Percentiles rank a stretch among this genome's conserved stretches.
Conservation (phyloP, 1,139 yeast genomes). For the Candida anutae region DNA sequence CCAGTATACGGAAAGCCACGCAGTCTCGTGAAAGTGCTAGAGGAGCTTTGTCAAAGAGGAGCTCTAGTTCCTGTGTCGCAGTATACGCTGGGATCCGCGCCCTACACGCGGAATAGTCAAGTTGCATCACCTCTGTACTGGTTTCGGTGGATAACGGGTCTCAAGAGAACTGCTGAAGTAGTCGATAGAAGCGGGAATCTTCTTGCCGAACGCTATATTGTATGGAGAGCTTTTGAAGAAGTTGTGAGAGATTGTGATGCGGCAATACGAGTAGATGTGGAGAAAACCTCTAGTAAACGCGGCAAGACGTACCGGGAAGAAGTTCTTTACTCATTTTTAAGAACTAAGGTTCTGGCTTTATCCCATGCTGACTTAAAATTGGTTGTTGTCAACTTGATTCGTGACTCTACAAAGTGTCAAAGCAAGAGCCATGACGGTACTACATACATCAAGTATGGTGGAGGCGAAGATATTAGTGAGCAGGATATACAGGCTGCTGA, state of each 20-base stretch:
- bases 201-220: conserved; percentile 21
- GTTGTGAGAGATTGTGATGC: conserved; percentile 2
- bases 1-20: conserved; percentile 25
- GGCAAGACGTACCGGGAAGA: conserved; percentile 13
- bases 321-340: conserved; percentile 10
- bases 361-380: conserved; percentile 17
- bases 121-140: too few species aligned
- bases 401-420: conserved; percentile 12
- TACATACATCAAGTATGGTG: conserved; percentile 17
- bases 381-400: conserved; percentile 16
- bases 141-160: too few species aligned
- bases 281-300: conserved; percentile 10
- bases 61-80: conserved; percentile 11
- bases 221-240: conserved; percentile 9
- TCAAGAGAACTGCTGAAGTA: too few species aligned
- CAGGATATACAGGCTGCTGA: conserved; percentile 25
- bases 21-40: conserved; percentile 15
- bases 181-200: too few species aligned
- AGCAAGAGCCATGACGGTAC: conserved; percentile 5
- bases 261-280: conserved; percentile 5
- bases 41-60: conserved; percentile 14
- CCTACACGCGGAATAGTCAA: too few species aligned
- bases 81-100: background rate
- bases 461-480: conserved; percentile 12
- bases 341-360: conserved; percentile 7